phyloP scores from a whole-genome alignment of 176 grass and related monocot species.

The Phragmites australis region DNA sequence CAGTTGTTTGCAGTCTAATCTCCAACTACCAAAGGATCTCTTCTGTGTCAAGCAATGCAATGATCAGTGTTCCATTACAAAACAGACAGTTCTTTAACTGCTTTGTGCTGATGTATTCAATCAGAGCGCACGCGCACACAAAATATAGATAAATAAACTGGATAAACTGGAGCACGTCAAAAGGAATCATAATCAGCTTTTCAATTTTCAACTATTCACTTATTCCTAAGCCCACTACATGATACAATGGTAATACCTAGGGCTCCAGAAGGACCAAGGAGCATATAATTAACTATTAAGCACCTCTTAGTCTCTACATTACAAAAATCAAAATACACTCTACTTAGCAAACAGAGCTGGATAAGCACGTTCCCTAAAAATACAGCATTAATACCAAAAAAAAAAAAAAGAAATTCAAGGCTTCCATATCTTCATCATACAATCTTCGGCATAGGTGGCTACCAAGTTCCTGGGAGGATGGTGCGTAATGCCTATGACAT shows the following conservation, averaged over 20 bases:
- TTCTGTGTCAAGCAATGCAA: too few relatives aligned
- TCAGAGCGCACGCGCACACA: not conserved
- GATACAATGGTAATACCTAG: slow-evolving; percentile 16
- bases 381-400: slow-evolving; percentile 22
- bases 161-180: not conserved
- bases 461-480: slow-evolving; percentile 93
- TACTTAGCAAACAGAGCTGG: slow-evolving; percentile 13
- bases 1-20: not conserved
- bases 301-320: slow-evolving; percentile 29
- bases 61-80: not conserved
- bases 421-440: slow-evolving; percentile 95
- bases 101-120: not conserved
- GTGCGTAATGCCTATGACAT: slow-evolving; percentile 88
- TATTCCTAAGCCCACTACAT: not conserved
- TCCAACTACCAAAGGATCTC: not conserved
- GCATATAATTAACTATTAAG: not conserved
- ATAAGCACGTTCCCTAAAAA: slow-evolving; percentile 17
- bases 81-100: not conserved
- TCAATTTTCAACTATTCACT: not conserved
- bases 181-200: slow-evolving; percentile 1
- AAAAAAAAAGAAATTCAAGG: slow-evolving; percentile 49
- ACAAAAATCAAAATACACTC: slow-evolving; percentile 32
- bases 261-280: not conserved
- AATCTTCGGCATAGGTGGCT: slow-evolving; percentile 88
- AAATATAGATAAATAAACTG: not conserved